Percentiles rank a stretch among this genome's conserved stretches.
phyloP scores from a whole-genome alignment of 768 basidiomycete genomes.

The Mycena vitilis region DNA sequence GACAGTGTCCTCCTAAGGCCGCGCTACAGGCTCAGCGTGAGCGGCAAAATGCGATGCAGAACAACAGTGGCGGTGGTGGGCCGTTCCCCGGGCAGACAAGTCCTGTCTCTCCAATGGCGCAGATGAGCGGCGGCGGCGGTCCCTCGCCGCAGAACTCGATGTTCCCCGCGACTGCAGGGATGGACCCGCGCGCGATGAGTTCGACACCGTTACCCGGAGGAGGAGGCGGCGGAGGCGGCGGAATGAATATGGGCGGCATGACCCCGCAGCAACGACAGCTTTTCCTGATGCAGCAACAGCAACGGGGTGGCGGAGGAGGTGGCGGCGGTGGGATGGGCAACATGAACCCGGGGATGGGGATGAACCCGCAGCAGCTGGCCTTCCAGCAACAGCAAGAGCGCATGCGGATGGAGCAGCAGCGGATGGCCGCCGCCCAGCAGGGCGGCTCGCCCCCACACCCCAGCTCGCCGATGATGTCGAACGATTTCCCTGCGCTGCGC shows the following conservation, averaged over 20 bases:
- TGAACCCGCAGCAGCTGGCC: conserved; percentile 40
- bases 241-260: conserved; percentile 46
- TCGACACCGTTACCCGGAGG: conserved; percentile 40
- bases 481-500: conserved; percentile 62
- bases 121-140: conserved; percentile 41
- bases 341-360: conserved; percentile 39
- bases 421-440: conserved; percentile 41
- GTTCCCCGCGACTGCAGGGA: conserved; percentile 35
- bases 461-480: conserved; percentile 57
- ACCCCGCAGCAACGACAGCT: conserved; percentile 38
- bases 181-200: conserved; percentile 39
- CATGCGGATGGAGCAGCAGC: conserved; percentile 31
- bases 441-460: conserved; percentile 57
- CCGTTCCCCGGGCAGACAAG: conserved; percentile 38
- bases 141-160: conserved; percentile 36
- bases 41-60: conserved; percentile 41
- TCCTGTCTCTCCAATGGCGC: conserved; percentile 40
- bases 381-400: conserved; percentile 33
- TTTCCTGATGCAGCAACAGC: conserved; percentile 42
- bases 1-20: conserved; percentile 15
- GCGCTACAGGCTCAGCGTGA: conserved; percentile 36
- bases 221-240: conserved; percentile 41
- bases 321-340: conserved; percentile 37
- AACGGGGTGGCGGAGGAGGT: conserved; percentile 45
- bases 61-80: conserved; percentile 30